Conservation (phyloP, 1,284 basidiomycete species). For the Apiotrichum siamense region DNA sequence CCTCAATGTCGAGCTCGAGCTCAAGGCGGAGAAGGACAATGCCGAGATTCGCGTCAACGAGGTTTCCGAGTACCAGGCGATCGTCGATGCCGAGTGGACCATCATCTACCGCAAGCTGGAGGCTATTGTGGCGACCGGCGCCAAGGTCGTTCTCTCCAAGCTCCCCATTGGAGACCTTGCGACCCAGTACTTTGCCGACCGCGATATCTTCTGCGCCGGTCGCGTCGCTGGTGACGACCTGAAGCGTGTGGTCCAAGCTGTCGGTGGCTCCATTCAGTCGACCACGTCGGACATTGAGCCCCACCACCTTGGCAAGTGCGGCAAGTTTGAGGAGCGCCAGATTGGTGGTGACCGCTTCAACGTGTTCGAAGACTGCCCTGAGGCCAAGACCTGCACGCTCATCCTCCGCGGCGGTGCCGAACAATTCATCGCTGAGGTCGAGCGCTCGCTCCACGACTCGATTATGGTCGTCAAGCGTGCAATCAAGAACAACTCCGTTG, state of each 20-base stretch:
- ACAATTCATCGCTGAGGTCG: constrained; percentile 98
- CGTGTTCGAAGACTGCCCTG: constrained; percentile 85
- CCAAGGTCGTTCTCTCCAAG: constrained; percentile 96
- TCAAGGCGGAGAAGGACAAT: constrained; percentile 99
- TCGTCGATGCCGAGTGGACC: constrained; percentile 99
- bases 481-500: constrained; percentile 89
- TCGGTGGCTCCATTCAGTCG: constrained; percentile 90
- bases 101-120: constrained; percentile 98
- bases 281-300: constrained; percentile 87
- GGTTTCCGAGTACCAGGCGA: constrained; percentile 96
- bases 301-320: constrained; percentile 89
- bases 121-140: constrained; percentile 92
- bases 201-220: constrained; percentile 98
- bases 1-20: constrained; percentile 95
- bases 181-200: constrained; percentile 98
- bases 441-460: constrained; percentile 93
- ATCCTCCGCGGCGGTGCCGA: constrained; percentile 94
- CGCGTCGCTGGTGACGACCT: constrained; percentile 88
- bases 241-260: constrained; percentile 89
- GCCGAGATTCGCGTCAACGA: constrained; percentile 96
- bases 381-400: constrained; percentile 97
- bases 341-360: constrained; percentile 98
- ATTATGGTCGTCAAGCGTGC: constrained; percentile 99
- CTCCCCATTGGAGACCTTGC: constrained; percentile 97
- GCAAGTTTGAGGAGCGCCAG: constrained; percentile 86